Percentiles rank a stretch among this genome's conserved stretches.
phyloP scores from a whole-genome alignment of 257 asterid species.

The Petunia secreta region DNA sequence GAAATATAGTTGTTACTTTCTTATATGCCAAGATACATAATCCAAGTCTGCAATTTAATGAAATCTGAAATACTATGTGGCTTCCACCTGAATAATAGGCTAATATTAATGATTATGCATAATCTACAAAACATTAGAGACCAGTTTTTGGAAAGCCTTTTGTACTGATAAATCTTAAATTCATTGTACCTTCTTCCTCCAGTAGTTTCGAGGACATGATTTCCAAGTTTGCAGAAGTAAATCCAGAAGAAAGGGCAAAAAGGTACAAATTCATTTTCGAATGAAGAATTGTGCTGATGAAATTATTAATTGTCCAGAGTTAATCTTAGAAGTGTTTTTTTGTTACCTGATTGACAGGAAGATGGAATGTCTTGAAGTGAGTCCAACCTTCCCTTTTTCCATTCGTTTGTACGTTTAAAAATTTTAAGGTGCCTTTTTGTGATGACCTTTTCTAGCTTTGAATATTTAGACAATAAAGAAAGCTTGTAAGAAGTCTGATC shows the following conservation, averaged over 20 bases:
- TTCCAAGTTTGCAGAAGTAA: constrained; percentile 24
- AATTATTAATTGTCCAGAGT: constrained; percentile 9
- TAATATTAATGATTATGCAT: not conserved
- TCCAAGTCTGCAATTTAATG: not conserved
- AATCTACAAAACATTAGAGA: not conserved
- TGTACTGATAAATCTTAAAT: constrained; percentile 16
- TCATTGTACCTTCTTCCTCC: not conserved
- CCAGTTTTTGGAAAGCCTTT: not conserved
- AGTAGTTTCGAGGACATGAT: constrained; percentile 26
- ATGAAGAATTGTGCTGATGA: not conserved
- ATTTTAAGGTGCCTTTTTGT: constrained; percentile 10
- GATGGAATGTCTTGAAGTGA: constrained; percentile 27
- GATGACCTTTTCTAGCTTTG: not conserved
- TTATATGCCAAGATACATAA: not conserved
- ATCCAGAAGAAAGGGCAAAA: constrained; percentile 32
- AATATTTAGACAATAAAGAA: constrained; percentile 26
- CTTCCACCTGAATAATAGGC: constrained; percentile 14
- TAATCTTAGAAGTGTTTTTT: not conserved
- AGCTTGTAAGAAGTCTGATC: constrained; percentile 30
- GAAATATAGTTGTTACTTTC: not conserved
- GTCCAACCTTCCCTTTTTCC: constrained; percentile 15
- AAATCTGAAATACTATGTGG: not conserved
- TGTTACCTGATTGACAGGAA: constrained; percentile 24
- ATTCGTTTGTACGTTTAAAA: not conserved
- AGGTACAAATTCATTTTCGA: constrained; percentile 5